phyloP scores from a whole-genome alignment of 176 grass and related monocot genomes.

The Phoenix dactylifera region DNA sequence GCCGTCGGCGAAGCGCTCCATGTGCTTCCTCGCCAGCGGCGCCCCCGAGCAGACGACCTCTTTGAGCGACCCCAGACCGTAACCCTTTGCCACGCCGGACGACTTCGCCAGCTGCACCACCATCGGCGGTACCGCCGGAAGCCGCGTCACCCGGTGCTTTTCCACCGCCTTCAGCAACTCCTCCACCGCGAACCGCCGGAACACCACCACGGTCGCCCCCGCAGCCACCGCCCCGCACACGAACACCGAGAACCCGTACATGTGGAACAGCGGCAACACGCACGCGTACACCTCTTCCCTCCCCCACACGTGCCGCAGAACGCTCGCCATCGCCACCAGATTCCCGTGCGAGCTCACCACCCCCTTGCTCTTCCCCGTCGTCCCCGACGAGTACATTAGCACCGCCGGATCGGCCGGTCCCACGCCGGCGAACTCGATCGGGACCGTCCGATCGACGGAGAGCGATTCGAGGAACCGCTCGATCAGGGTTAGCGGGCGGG shows the following conservation, averaged over 20 bases:
- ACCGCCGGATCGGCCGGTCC: not conserved
- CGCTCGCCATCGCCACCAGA: constrained; percentile 13
- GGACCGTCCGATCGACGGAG: constrained; percentile 14
- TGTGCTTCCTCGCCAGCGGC: constrained; percentile 22
- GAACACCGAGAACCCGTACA: constrained; percentile 47
- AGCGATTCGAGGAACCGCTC: constrained; percentile 28
- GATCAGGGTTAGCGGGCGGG: constrained; percentile 7
- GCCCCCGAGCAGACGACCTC: constrained; percentile 39
- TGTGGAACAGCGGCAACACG: constrained; percentile 42
- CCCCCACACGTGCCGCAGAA: constrained; percentile 18
- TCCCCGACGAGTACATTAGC: constrained; percentile 51
- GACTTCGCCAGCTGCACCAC: constrained; percentile 28
- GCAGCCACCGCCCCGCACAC: constrained; percentile 19
- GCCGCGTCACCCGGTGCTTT: constrained; percentile 21
- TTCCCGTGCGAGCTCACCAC: constrained; percentile 43
- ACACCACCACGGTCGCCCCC: constrained; percentile 28
- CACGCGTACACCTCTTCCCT: constrained; percentile 34
- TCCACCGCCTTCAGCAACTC: constrained; percentile 17
- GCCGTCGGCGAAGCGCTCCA: constrained; percentile 26
- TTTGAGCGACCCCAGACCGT: constrained; percentile 5
- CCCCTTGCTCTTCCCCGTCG: constrained; percentile 57
- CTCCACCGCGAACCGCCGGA: constrained; percentile 12
- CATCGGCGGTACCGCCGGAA: constrained; percentile 40
- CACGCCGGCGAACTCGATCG: not conserved
- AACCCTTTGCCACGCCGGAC: not conserved